Evolutionary conservation across 345 rosid species (phyloP).

Genomic region (Salix purpurea): DNA sequence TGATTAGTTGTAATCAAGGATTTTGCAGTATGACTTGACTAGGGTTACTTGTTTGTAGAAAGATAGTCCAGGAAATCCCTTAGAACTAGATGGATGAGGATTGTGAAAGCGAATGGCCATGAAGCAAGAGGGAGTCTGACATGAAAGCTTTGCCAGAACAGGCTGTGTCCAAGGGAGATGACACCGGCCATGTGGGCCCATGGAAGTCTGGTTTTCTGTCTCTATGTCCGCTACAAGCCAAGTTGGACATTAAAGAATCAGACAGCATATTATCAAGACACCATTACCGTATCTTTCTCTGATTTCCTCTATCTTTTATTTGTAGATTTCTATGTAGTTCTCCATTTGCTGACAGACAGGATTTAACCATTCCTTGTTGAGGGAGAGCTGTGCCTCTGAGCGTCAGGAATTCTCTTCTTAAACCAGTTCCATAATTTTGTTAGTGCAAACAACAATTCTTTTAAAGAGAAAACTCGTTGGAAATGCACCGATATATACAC

Average conservation of each 20-base stretch:
- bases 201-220: conserved; percentile 19
- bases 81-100: neutral
- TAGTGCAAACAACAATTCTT: too few species aligned
- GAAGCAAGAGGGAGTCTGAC: neutral
- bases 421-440: neutral
- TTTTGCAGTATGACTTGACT: too few species aligned
- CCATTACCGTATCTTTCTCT: too few species aligned
- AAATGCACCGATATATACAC: neutral
- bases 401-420: neutral
- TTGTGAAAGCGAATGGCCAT: neutral
- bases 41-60: neutral
- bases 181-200: conserved; percentile 21
- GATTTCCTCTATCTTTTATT: neutral
- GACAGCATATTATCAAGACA: neutral
- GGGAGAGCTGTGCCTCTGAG: neutral
- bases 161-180: conserved; percentile 20
- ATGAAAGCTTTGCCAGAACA: conserved; percentile 1
- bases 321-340: neutral
- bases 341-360: neutral
- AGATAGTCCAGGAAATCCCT: neutral
- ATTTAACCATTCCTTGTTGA: neutral
- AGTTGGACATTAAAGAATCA: neutral
- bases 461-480: neutral
- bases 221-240: conserved; percentile 12
- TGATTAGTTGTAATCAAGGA: too few species aligned